These are phyloP conservation scores for Ophiocordyceps camponoti-floridani DNA, from an alignment of 2,329 filamentous ascomycete genomes.

Conservation along the genomic window DNA sequence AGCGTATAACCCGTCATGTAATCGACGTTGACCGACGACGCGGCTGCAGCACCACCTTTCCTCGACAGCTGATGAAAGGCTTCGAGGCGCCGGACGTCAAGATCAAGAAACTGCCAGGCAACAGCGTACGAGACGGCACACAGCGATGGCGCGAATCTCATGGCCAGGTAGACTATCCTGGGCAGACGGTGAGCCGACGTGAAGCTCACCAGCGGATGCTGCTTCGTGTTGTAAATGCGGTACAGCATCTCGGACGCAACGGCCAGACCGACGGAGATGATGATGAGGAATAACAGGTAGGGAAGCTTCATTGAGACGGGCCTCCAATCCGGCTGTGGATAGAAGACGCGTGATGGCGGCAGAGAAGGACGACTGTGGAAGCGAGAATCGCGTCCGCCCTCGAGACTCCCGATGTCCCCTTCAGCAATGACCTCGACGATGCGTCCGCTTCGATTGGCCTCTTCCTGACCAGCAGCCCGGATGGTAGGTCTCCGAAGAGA, in stretches of 20 bases:
- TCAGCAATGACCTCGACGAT: constrained; percentile 39
- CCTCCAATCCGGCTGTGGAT: constrained; percentile 48
- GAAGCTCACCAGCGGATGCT: constrained; percentile 27
- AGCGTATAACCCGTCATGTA: constrained; percentile 54
- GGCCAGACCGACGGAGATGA: constrained; percentile 34
- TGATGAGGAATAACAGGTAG: constrained; percentile 34
- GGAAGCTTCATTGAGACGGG: constrained; percentile 47
- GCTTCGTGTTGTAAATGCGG: constrained; percentile 23
- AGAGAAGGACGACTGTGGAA: background rate
- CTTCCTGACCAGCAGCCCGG: constrained; percentile 32
- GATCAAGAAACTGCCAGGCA: constrained; percentile 47
- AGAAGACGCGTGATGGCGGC: constrained; percentile 28
- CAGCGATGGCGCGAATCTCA: constrained; percentile 46
- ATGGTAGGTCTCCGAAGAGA: constrained; percentile 22
- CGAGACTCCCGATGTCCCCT: constrained; percentile 30
- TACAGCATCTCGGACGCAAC: constrained; percentile 36
- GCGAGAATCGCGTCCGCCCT: constrained; percentile 12
- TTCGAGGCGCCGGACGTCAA: constrained; percentile 48
- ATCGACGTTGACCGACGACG: constrained; percentile 54
- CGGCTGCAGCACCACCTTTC: constrained; percentile 39
- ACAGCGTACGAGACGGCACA: constrained; percentile 44
- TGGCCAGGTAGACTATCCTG: constrained; percentile 35
- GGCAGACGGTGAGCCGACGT: constrained; percentile 28
- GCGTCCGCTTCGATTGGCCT: constrained; percentile 41
- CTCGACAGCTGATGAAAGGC: constrained; percentile 49